These are phyloP conservation scores for Fusarium odoratissimum DNA, from an alignment of 2,329 filamentous ascomycete genomes.

Conservation along the genomic window DNA sequence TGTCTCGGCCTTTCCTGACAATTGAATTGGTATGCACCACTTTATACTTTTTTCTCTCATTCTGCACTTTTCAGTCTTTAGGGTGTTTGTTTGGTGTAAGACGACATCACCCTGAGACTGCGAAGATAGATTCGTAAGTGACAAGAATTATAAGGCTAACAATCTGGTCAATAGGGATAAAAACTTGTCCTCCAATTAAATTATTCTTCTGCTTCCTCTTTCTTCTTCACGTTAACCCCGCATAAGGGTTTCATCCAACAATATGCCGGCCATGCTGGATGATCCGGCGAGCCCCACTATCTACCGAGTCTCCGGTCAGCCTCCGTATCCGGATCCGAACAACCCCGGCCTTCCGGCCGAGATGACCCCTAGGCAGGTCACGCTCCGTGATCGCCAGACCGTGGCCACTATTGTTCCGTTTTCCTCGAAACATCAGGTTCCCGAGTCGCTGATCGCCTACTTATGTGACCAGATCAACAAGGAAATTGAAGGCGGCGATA, in stretches of 20 bases:
- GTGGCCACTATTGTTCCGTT: constrained; percentile 87
- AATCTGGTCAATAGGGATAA: not conserved
- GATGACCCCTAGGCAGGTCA: constrained; percentile 81
- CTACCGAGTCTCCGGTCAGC: constrained; percentile 74
- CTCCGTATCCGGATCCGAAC: constrained; percentile 72
- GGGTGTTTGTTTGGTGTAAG: constrained; percentile 34
- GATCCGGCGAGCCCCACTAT: constrained; percentile 78
- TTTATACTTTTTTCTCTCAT: constrained; percentile 8
- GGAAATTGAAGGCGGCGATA: constrained; percentile 92
- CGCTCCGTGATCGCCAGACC: constrained; percentile 84
- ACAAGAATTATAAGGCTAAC: constrained; percentile 16
- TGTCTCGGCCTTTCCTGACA: constrained; percentile 6
- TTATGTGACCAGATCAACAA: constrained; percentile 87
- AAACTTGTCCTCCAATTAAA: constrained; percentile 17
- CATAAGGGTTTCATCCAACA: constrained; percentile 39
- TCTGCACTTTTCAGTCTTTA: constrained; percentile 16
- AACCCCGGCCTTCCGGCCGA: constrained; percentile 73
- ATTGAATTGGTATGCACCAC: constrained; percentile 29
- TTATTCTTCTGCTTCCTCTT: not conserved
- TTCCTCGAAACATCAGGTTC: constrained; percentile 80
- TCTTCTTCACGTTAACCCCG: not conserved
- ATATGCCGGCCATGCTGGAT: constrained; percentile 83
- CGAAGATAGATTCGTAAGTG: constrained; percentile 11
- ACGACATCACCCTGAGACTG: constrained; percentile 7
- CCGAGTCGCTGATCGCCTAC: constrained; percentile 78